These are phyloP conservation scores for Firmiana major DNA, from an alignment of 345 rosid species.

Conservation along the genomic window DNA sequence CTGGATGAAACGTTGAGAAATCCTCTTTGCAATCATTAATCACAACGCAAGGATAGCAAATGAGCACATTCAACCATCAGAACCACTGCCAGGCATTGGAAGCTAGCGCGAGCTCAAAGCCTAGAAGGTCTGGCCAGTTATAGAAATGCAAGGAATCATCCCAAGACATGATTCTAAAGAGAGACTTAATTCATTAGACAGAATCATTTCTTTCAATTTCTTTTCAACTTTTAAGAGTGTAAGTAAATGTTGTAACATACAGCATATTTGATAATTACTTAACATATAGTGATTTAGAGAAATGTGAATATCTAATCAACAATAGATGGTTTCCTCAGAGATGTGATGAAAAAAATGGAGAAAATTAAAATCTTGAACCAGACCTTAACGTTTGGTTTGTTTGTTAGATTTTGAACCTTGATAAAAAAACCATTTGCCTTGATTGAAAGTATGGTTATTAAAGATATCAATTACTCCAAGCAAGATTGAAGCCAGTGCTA, in stretches of 20 bases:
- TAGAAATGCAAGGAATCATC: no score
- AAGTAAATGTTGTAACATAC: neutral
- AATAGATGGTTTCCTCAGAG: neutral
- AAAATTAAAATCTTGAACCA: neutral
- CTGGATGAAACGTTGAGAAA: slow-evolving; percentile 30
- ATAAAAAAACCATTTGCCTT: no score
- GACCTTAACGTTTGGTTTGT: no score
- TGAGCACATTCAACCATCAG: slow-evolving; percentile 11
- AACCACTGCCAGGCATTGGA: neutral
- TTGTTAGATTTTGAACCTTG: no score
- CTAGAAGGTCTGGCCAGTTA: no score
- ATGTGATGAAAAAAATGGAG: neutral
- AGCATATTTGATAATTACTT: neutral
- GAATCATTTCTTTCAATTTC: no score
- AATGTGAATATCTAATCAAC: neutral
- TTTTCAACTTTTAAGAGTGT: neutral
- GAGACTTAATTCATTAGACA: no score
- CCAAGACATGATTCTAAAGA: no score
- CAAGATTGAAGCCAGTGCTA: no score
- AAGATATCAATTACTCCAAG: no score
- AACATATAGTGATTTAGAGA: slow-evolving; percentile 1
- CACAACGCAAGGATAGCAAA: slow-evolving; percentile 21
- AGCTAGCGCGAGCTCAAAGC: no score
- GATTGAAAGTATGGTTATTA: no score
- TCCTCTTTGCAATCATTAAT: slow-evolving; percentile 29